Evolutionary conservation across 768 basidiomycete genomes (phyloP), one percentile per base, ranked within the genome.

Genomic region (Tulasnella sp.): DNA sequence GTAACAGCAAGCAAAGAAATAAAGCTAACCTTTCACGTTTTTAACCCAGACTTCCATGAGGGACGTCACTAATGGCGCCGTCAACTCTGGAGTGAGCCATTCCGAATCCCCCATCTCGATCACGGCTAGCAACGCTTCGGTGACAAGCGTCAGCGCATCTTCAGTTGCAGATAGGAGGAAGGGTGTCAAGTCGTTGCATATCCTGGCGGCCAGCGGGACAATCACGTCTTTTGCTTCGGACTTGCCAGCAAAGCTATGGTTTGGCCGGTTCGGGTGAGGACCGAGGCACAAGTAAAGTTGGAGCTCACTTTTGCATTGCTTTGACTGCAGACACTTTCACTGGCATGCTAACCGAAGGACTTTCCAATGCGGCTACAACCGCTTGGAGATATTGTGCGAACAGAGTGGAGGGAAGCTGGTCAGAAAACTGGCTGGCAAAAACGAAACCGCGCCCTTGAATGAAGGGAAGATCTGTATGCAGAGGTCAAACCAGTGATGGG

Each of bases 261-360:
- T 17, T n/a, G 39, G 52, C 1, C 72, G 5, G 15, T 64, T 22
- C 29, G 8, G 11, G 49, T 49, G 22, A 64, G 31, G 7, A 5
- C 34, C 14, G 34, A 34, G 15, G 7, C 86, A 88, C 76, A 89
- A 86, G 82, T 88, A 92, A 84, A 93, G 93, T 81, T 92, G 68
- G n/a, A 0, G 82, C 89, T 76, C 80, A 98, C 97, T 98, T 96
- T 80, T 93, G 90, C 49, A 98, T 87, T 2, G 97, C 95, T 82
- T 94, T 93, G 36, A 99, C 92, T 12, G 97, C 96, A 0, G 94
- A 96, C 6, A 98, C 86, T 83, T 98, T 99, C 80, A 98, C 91
- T 0, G 94, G 93, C n/a, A 95, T 86, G 36, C 89, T 87, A 3
- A 91, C 89, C 34, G 89, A 88, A 29, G 81, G 79, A 0, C 90